A percentile compares a stretch with the other conserved stretches of the same genome.
These are phyloP conservation scores for Microbotryum intermedium DNA, from an alignment of 1,284 basidiomycete genomes.

Conservation along the genomic window DNA sequence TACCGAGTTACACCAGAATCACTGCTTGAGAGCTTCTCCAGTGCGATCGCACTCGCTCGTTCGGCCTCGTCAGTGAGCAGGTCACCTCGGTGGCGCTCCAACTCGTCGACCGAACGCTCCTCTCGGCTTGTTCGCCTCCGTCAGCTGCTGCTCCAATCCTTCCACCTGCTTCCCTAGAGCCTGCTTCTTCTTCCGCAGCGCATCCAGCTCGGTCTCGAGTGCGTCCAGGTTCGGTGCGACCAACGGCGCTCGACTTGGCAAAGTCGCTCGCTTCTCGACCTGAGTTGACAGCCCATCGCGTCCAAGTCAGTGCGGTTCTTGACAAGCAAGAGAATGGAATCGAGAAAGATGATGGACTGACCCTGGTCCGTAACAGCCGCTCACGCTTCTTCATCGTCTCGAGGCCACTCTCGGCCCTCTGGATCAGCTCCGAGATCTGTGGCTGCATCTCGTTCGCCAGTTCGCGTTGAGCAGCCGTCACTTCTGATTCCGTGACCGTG, in stretches of 20 bases:
- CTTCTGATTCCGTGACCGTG: conserved; percentile 25
- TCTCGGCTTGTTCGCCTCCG: not conserved
- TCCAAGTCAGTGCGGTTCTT: too few relatives aligned
- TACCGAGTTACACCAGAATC: too few relatives aligned
- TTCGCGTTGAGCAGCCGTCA: conserved; percentile 19
- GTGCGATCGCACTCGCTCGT: too few relatives aligned
- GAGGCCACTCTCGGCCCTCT: conserved; percentile 24
- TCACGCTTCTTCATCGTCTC: conserved; percentile 25
- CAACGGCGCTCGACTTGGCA: not conserved
- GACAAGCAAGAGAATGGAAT: too few relatives aligned
- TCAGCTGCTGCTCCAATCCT: conserved; percentile 7
- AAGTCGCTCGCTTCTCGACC: conserved; percentile 14
- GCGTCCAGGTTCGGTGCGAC: conserved; percentile 1
- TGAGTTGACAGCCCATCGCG: not conserved
- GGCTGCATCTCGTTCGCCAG: conserved; percentile 28
- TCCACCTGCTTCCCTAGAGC: conserved; percentile 11
- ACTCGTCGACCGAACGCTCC: not conserved
- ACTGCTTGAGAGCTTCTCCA: too few relatives aligned
- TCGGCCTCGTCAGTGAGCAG: too few relatives aligned
- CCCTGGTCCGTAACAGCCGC: conserved; percentile 13
- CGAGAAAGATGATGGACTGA: not conserved
- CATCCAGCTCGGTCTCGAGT: conserved; percentile 10
- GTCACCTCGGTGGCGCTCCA: not conserved
- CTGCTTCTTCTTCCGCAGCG: conserved; percentile 11
- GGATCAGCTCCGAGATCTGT: conserved; percentile 29